Percentiles rank a stretch among this genome's conserved stretches.
These are phyloP conservation scores for Cryomyces antarcticus DNA, from an alignment of 495 filamentous ascomycete genomes.

Conservation along the genomic window DNA sequence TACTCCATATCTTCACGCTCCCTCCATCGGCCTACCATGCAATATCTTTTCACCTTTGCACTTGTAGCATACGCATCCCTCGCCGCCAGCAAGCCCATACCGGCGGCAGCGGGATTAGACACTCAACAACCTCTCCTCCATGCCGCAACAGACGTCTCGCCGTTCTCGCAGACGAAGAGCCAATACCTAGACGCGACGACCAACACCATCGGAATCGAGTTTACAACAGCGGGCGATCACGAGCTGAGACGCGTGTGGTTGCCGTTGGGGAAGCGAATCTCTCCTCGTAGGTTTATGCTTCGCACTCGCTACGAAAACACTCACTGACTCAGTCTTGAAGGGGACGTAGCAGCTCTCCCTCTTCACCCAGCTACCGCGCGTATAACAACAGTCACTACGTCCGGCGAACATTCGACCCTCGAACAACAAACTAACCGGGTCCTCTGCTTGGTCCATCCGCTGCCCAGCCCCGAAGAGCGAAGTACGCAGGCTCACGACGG, in stretches of 20 bases:
- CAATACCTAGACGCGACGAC: too few species aligned
- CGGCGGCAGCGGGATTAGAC: too few species aligned
- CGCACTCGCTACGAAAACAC: neutral
- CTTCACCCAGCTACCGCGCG: constrained; percentile 4
- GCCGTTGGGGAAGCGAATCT: constrained; percentile 5
- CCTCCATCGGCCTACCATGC: too few species aligned
- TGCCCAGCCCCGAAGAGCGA: neutral
- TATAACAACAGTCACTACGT: constrained; percentile 5
- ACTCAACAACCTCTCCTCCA: too few species aligned
- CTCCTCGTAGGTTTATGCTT: neutral
- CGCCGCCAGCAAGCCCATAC: too few species aligned
- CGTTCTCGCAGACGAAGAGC: too few species aligned
- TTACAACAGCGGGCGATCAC: too few species aligned
- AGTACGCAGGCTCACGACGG: neutral
- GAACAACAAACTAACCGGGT: neutral
- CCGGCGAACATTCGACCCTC: neutral
- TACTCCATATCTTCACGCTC: too few species aligned
- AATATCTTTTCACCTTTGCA: too few species aligned
- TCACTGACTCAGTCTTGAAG: constrained; percentile 1
- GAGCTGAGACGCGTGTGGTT: neutral
- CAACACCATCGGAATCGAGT: too few species aligned
- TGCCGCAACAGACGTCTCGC: too few species aligned
- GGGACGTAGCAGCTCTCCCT: constrained; percentile 2
- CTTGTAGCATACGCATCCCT: too few species aligned
- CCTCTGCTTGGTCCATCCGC: neutral